Evolutionary conservation across 305 asterid species (phyloP).

Genomic region (Fraxinus albicans): DNA sequence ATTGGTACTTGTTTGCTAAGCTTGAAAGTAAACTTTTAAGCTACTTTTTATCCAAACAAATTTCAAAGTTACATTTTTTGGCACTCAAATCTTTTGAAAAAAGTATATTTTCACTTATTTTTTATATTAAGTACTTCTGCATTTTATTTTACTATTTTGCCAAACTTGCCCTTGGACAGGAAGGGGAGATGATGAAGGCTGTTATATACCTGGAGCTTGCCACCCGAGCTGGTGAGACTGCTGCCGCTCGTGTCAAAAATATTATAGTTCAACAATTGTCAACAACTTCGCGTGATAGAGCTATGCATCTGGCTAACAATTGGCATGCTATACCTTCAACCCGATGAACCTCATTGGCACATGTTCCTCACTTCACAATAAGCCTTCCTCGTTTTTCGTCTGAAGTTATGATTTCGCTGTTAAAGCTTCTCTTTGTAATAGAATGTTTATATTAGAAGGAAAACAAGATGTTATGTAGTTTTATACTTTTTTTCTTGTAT

Average conservation of each 20-base stretch:
- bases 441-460: neutral
- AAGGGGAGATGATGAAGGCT: constrained; percentile 78
- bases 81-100: neutral
- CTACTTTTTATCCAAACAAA: neutral
- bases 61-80: neutral
- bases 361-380: neutral
- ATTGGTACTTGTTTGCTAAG: neutral
- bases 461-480: neutral
- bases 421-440: neutral
- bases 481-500: neutral
- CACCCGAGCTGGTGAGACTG: constrained; percentile 61
- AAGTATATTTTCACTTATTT: too few relatives aligned
- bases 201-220: constrained; percentile 84
- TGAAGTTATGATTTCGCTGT: neutral
- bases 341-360: constrained; percentile 26
- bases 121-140: too few relatives aligned
- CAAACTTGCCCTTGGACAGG: constrained; percentile 41
- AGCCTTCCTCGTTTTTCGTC: neutral
- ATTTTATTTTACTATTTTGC: neutral
- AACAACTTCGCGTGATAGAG: constrained; percentile 44
- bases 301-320: constrained; percentile 51
- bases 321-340: constrained; percentile 67
- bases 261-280: constrained; percentile 53
- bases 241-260: constrained; percentile 55
- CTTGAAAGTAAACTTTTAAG: neutral